Evolutionary conservation across 805 yeast species (phyloP), one percentile per base, ranked within the genome.

Genomic region (Myxozyma sirexii): DNA sequence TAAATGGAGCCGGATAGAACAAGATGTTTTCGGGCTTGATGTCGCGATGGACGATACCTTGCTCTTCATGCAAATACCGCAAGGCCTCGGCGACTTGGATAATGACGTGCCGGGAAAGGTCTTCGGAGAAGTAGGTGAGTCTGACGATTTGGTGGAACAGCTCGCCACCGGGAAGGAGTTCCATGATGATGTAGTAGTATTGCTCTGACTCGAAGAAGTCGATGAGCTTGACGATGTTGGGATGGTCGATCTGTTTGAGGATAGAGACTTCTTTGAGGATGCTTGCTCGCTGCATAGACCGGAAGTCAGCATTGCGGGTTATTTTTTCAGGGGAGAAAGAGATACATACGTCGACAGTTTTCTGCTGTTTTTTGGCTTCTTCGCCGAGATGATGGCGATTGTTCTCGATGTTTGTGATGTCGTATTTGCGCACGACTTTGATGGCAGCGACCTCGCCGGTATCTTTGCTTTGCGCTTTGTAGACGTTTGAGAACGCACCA

Each of bases 401-500:
- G 13, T 27, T 35, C 37, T 57, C 60, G 27, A 35, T 60, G 12
- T 39, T 29, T 7, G 51, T 60, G 27, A 63, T 54, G 39, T 80
- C 79, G 46, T 74, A 73, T 70, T 90, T 90, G 66, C 82, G 80
- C 46, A 90, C 88, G 59, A 88, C 82, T 69, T 90, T 90, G 68
- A 90, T 82, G 12, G 97, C 97, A 15, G 89, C 85, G 38, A 75
- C 73, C 50, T 80, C 72, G 33, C 75, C 72, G 4, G 77, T 70
- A 10, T 66, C 65, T 2, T 74, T 64, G 67, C 86, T 85, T 15
- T 76, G 70, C 0, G 96, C 96, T 70, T 82, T 84, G 76, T 84
- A 89, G 3, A 93, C 98, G 12, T 82, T 80, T 2, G 96, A 89
- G 71, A 93, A 92, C 0, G 97, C 97, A 7, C 98, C 98, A 70